A percentile compares a stretch with the other conserved stretches of the same genome.
phyloP scores from a whole-genome alignment of 164 flowering plant species.

The Protea cynaroides region DNA sequence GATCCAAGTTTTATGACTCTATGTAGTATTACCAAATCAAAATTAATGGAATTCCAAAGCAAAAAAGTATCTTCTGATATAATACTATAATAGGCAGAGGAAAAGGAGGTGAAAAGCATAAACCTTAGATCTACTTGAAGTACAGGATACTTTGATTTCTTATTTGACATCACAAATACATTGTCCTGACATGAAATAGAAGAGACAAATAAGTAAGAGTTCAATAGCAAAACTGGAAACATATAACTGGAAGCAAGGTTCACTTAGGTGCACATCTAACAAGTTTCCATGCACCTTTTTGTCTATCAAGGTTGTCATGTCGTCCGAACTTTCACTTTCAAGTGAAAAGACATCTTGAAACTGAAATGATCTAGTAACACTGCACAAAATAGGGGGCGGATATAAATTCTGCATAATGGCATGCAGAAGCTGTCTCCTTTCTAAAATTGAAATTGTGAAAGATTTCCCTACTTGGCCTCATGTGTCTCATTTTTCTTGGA shows the following conservation, averaged over 20 bases:
- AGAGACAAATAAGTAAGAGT: slow-evolving; percentile 5
- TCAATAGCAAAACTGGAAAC: background rate
- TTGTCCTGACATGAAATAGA: slow-evolving; percentile 58
- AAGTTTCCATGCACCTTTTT: slow-evolving; percentile 47
- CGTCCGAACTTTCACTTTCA: slow-evolving; percentile 80
- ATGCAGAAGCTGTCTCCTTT: background rate
- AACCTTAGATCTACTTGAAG: slow-evolving; percentile 97
- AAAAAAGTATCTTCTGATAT: background rate
- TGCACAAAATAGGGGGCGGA: slow-evolving; percentile 24
- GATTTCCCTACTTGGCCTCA: slow-evolving; percentile 54
- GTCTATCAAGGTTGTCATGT: slow-evolving; percentile 72
- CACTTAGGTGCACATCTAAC: background rate
- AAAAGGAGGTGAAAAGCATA: slow-evolving; percentile 2
- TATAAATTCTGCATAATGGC: background rate
- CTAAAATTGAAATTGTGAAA: background rate
- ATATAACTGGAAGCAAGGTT: background rate
- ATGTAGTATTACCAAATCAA: background rate
- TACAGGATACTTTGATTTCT: slow-evolving; percentile 90
- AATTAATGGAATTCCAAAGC: too few species aligned
- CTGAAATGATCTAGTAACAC: slow-evolving; percentile 81
- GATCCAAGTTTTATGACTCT: background rate
- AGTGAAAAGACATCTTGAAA: slow-evolving; percentile 73
- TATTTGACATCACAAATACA: slow-evolving; percentile 93
- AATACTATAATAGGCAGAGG: slow-evolving; percentile 1
- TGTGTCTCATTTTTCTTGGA: slow-evolving; percentile 73